Conservation (phyloP, 2,329 filamentous ascomycete genomes). For the Domatiomyces globalis region DNA sequence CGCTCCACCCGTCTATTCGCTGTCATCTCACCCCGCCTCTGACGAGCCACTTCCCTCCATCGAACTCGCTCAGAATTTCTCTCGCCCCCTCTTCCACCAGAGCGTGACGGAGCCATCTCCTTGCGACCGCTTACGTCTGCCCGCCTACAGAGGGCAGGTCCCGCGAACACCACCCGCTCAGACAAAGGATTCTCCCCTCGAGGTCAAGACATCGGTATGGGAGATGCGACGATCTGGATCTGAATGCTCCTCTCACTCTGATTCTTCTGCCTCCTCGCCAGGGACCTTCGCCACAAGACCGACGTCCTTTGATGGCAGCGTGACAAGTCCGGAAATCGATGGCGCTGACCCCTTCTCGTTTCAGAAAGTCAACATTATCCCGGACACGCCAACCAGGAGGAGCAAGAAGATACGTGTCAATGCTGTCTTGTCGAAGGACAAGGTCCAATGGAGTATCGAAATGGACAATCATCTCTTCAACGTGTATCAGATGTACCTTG, state of each 20-base stretch:
- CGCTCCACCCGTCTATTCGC: slow-evolving; percentile 4
- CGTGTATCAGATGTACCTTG: slow-evolving; percentile 51
- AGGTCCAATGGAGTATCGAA: slow-evolving; percentile 40
- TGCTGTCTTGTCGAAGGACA: slow-evolving; percentile 16
- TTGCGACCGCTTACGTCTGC: slow-evolving; percentile 27
- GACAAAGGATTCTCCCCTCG: slow-evolving; percentile 26
- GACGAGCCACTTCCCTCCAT: slow-evolving; percentile 19
- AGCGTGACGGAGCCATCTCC: slow-evolving; percentile 17
- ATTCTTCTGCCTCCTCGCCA: slow-evolving; percentile 48
- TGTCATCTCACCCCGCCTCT: slow-evolving; percentile 23
- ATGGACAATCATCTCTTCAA: slow-evolving; percentile 56
- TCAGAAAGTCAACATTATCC: slow-evolving; percentile 23
- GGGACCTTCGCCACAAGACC: slow-evolving; percentile 42
- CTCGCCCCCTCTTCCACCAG: slow-evolving; percentile 7
- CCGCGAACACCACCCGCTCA: slow-evolving; percentile 33
- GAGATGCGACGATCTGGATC: slow-evolving; percentile 42
- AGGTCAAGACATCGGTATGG: slow-evolving; percentile 20
- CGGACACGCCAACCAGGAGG: slow-evolving; percentile 27
- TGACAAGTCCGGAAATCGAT: slow-evolving; percentile 48
- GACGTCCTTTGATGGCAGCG: slow-evolving; percentile 43
- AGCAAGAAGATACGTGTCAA: slow-evolving; percentile 20
- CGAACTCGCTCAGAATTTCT: slow-evolving; percentile 9
- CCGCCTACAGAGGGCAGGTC: slow-evolving; percentile 23
- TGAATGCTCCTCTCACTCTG: slow-evolving; percentile 44
- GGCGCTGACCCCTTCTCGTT: slow-evolving; percentile 41